Percentiles rank a stretch among this genome's conserved stretches.
Evolutionary conservation across 495 filamentous ascomycete species (phyloP).

Genomic region (Xanthoparmelia taractica): DNA sequence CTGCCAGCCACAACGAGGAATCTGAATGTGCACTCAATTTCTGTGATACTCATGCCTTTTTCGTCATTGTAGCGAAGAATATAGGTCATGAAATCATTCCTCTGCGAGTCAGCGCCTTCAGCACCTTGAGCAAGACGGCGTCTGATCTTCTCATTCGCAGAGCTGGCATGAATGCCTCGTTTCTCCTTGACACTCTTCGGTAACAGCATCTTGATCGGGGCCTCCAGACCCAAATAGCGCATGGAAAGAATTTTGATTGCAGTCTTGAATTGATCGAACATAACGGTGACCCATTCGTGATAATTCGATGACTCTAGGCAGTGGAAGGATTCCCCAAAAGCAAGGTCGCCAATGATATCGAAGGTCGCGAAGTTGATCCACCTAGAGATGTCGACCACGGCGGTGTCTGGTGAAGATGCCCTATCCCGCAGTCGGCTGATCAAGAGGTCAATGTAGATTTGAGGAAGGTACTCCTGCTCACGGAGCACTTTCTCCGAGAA

Average conservation of each 20-base stretch:
- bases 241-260: conserved; percentile 21
- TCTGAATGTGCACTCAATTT: conserved; percentile 29
- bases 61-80: conserved; percentile 22
- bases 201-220: conserved; percentile 1
- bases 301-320: conserved; percentile 40
- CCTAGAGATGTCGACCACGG: conserved; percentile 27
- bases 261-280: conserved; percentile 24
- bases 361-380: conserved; percentile 50
- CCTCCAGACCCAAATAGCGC: conserved; percentile 29
- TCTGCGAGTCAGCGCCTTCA: conserved; percentile 23
- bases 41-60: conserved; percentile 26
- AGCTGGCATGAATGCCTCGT: background rate
- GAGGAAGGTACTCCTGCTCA: conserved; percentile 41
- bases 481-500: conserved; percentile 39
- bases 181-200: conserved; percentile 32
- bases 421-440: background rate
- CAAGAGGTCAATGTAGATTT: conserved; percentile 35
- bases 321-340: conserved; percentile 46
- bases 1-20: conserved; percentile 41
- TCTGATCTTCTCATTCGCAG: background rate
- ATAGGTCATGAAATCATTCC: conserved; percentile 27
- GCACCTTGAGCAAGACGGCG: background rate
- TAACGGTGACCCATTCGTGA: conserved; percentile 37
- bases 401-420: background rate
- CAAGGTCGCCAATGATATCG: conserved; percentile 51